Evolutionary conservation across 441 rosid genomes (phyloP), one percentile per base, ranked within the genome.

Genomic region (Cnidoscolus chayamansa): DNA sequence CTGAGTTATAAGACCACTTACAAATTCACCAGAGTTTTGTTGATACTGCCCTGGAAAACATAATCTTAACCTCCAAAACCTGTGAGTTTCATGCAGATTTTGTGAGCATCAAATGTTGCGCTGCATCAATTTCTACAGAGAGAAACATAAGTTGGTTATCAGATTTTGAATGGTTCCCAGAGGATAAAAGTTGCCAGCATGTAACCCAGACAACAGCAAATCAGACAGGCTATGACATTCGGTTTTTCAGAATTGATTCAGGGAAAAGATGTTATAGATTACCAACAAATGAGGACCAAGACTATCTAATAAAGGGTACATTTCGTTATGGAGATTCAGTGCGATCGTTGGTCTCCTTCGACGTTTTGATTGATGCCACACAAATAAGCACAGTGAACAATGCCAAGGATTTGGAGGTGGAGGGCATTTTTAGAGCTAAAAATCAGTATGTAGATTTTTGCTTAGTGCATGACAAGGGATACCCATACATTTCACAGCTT

Each of bases 41-140:
- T 31, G 17, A 30, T 51, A 30, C 7, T 40, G 45, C 45, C 45
- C 45, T 40, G 45, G 45, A 40, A 4, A 40, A 40, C 45, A 48
- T 56, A 65, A 62, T 50, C 19, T 32, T 59, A 47, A 49, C 51
- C 12, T 35, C 35, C 3, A 20, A 74, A n/a, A 68, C 25, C 19
- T 20, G 19, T 1, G n/a, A 37, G 60, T 17, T 65, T 75, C 57
- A 49, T 81, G 85, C 86, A 88, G 95, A 76, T 1, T 81, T 81
- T 75, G 32, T 86, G 77, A 86, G 87, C 85, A 84, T 88, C 80
- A 84, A 85, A 72, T 85, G 92, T 76, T 86, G 95, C 16, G 83
- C 86, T 3, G 75, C 71, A 12, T 56, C 85, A 37, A 74, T 40
- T 57, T 67, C 51, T 72, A 84, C 73, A 6, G 83, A 82, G 25